These are phyloP conservation scores for Gonium pectorale DNA, from an alignment of 139 green algal genomes.

Conservation along the genomic window DNA sequence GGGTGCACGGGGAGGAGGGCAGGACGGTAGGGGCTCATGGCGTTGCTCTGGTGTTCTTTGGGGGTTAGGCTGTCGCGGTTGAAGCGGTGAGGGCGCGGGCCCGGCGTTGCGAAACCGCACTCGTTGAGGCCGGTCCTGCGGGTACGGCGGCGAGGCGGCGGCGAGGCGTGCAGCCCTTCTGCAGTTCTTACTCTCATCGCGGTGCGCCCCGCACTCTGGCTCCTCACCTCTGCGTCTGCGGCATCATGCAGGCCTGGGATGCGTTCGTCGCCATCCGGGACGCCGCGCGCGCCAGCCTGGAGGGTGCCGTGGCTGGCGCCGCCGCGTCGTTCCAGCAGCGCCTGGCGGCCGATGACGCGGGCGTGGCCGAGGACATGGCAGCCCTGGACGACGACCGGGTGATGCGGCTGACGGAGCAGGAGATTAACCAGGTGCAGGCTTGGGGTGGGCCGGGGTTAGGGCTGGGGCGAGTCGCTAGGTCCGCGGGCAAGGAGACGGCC, in stretches of 20 bases:
- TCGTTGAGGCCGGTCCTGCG: no score
- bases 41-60: no score
- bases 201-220: background rate
- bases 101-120: no score
- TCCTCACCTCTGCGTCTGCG: background rate
- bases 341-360: conserved; percentile 37
- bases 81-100: no score
- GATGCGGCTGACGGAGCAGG: conserved; percentile 57
- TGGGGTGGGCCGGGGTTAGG: no score
- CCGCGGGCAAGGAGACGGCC: no score
- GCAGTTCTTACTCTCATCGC: no score
- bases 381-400: conserved; percentile 63
- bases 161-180: no score
- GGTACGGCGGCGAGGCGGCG: no score
- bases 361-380: conserved; percentile 52
- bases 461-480: no score
- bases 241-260: conserved; percentile 29
- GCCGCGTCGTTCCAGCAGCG: conserved; percentile 19
- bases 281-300: conserved; percentile 26
- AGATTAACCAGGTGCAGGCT: conserved; percentile 42
- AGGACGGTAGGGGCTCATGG: no score
- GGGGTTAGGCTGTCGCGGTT: no score
- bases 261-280: conserved; percentile 37
- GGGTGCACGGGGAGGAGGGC: background rate
- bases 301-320: conserved; percentile 33